Percentiles rank a stretch among this genome's conserved stretches.
These are phyloP conservation scores for Bryoerythrophyllum caledonicum DNA, from an alignment of 225 moss, liverwort and hornwort species.

Conservation along the genomic window DNA sequence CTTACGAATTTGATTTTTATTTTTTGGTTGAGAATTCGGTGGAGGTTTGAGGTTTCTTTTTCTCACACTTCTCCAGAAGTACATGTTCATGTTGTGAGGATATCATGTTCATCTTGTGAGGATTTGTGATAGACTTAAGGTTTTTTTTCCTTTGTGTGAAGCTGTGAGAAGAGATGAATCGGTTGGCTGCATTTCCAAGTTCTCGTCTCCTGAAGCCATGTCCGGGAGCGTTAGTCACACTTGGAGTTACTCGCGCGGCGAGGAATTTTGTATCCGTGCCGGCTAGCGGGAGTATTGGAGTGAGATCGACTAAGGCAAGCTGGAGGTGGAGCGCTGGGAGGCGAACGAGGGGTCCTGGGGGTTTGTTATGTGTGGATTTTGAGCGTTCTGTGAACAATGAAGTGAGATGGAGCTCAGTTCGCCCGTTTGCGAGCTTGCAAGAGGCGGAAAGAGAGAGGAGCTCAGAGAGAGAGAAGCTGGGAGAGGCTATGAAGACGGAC, in stretches of 20 bases:
- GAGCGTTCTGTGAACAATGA: conserved; percentile 9
- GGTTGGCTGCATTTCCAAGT: conserved; percentile 24
- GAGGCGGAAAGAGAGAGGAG: conserved; percentile 26
- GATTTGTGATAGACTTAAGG: neutral
- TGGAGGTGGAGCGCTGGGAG: conserved; percentile 22
- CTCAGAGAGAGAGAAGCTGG: conserved; percentile 19
- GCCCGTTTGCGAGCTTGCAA: conserved; percentile 41
- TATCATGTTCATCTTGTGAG: neutral
- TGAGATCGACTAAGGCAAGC: conserved; percentile 9
- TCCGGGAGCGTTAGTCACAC: conserved; percentile 10
- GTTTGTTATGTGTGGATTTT: conserved; percentile 8
- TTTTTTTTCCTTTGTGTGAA: neutral
- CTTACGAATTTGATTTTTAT: neutral
- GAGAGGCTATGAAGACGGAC: conserved; percentile 35
- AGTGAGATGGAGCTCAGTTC: conserved; percentile 35
- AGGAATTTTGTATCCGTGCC: neutral
- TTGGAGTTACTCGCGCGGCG: conserved; percentile 13
- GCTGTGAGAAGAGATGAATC: conserved; percentile 26
- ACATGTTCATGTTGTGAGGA: too few relatives aligned
- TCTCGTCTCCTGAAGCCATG: conserved; percentile 33
- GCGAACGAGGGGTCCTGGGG: neutral
- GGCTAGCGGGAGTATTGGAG: neutral
- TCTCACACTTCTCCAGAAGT: neutral
- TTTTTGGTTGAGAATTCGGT: neutral
- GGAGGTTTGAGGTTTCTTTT: neutral